A percentile compares a stretch with the other conserved stretches of the same genome.
Conservation (phyloP, 164 flowering plant genomes). For the Malania oleifera region DNA sequence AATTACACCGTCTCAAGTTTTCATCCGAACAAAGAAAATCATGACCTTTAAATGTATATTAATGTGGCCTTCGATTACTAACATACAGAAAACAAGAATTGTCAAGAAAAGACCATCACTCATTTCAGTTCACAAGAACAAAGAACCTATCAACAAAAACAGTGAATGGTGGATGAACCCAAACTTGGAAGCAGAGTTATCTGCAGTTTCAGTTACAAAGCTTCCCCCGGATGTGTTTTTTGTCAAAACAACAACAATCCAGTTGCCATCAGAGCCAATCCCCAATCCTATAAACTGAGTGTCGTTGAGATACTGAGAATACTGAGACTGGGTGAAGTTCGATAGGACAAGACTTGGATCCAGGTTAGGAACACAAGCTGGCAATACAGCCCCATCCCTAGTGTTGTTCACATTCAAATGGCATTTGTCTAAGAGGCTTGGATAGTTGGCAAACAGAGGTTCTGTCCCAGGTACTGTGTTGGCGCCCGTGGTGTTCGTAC, state of each 20-base stretch:
- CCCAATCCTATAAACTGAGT: constrained; percentile 51
- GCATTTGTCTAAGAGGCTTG: constrained; percentile 49
- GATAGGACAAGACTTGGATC: constrained; percentile 33
- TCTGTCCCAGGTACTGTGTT: constrained; percentile 43
- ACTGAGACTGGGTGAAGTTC: constrained; percentile 46
- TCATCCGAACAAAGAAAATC: no score
- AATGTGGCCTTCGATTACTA: no score
- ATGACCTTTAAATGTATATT: no score
- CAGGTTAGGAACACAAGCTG: constrained; percentile 68
- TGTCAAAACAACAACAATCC: constrained; percentile 63
- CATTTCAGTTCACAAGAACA: constrained; percentile 19
- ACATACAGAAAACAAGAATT: no score
- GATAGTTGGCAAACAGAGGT: constrained; percentile 37
- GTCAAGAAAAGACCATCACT: background rate
- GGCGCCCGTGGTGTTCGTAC: constrained; percentile 42
- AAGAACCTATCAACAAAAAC: constrained; percentile 14
- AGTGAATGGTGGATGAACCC: constrained; percentile 20
- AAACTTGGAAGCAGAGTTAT: constrained; percentile 17
- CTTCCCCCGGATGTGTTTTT: constrained; percentile 47
- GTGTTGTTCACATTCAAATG: constrained; percentile 56
- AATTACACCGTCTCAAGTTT: no score
- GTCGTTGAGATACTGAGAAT: constrained; percentile 41
- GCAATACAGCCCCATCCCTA: constrained; percentile 54
- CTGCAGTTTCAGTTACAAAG: constrained; percentile 24
- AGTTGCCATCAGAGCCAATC: constrained; percentile 49